These are phyloP conservation scores for Globisporangium iwayamae DNA, from an alignment of 352 stramenopile species.

Conservation along the genomic window DNA sequence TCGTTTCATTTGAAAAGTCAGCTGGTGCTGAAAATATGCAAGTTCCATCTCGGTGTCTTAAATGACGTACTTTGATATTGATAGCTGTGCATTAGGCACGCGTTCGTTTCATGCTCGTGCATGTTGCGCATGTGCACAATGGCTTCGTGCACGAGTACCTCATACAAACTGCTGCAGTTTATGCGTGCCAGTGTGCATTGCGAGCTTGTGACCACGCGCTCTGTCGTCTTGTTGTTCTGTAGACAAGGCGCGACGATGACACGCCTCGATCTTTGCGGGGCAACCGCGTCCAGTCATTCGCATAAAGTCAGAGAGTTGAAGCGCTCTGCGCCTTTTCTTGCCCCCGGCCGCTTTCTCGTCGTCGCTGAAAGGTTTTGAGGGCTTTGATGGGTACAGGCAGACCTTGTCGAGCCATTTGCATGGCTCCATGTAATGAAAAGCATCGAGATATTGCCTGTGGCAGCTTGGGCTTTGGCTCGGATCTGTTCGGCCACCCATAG, in stretches of 20 bases:
- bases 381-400: neutral
- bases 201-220: neutral
- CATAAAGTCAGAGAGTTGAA: neutral
- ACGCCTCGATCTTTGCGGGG: neutral
- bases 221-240: neutral
- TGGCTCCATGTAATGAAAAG: neutral
- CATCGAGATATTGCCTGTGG: no score
- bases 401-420: neutral
- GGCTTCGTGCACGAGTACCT: neutral
- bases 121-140: neutral
- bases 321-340: neutral
- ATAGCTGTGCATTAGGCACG: neutral
- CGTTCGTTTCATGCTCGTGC: neutral
- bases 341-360: neutral
- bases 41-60: neutral
- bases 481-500: no score
- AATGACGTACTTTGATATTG: neutral
- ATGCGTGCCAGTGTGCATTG: no score
- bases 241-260: neutral
- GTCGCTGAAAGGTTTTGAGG: neutral
- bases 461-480: no score
- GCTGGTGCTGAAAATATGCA: neutral
- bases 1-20: neutral
- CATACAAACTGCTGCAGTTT: neutral
- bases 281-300: neutral